Evolutionary conservation across 352 stramenopile genomes (phyloP).

Genomic region (Phytophthora foliorum): DNA sequence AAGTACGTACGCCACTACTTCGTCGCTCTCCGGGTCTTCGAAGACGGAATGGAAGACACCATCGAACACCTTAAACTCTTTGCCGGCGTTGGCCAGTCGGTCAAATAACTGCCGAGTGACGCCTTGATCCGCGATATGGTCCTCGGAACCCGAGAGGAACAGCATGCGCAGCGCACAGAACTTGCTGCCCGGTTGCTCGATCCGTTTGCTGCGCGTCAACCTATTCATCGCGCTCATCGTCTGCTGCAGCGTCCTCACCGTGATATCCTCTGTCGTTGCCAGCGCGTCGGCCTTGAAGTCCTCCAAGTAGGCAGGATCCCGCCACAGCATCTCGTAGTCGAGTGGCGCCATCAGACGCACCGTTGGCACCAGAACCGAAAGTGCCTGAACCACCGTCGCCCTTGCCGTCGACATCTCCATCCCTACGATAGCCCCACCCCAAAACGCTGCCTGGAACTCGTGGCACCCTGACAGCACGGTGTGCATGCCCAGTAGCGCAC

Average conservation of each 20-base stretch:
- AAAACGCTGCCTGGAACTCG: slow-evolving; percentile 55
- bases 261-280: slow-evolving; percentile 55
- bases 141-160: slow-evolving; percentile 47
- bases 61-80: slow-evolving; percentile 57
- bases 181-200: slow-evolving; percentile 15
- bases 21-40: slow-evolving; percentile 51
- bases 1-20: slow-evolving; percentile 26
- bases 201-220: slow-evolving; percentile 25
- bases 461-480: slow-evolving; percentile 52
- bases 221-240: slow-evolving; percentile 33
- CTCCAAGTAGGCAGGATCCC: slow-evolving; percentile 48
- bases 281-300: slow-evolving; percentile 62
- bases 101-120: slow-evolving; percentile 43
- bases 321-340: slow-evolving; percentile 45
- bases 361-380: slow-evolving; percentile 47
- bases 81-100: slow-evolving; percentile 48
- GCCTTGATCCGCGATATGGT: slow-evolving; percentile 46
- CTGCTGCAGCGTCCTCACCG: slow-evolving; percentile 41
- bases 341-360: slow-evolving; percentile 48
- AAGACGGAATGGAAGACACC: slow-evolving; percentile 59
- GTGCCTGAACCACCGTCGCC: slow-evolving; percentile 43
- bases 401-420: slow-evolving; percentile 55
- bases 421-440: slow-evolving; percentile 48
- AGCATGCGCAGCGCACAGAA: slow-evolving; percentile 33
- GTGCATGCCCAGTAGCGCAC: slow-evolving; percentile 58